A percentile compares a stretch with the other conserved stretches of the same genome.
phyloP scores from a whole-genome alignment of 345 rosid genomes.

The Balakata baccata region DNA sequence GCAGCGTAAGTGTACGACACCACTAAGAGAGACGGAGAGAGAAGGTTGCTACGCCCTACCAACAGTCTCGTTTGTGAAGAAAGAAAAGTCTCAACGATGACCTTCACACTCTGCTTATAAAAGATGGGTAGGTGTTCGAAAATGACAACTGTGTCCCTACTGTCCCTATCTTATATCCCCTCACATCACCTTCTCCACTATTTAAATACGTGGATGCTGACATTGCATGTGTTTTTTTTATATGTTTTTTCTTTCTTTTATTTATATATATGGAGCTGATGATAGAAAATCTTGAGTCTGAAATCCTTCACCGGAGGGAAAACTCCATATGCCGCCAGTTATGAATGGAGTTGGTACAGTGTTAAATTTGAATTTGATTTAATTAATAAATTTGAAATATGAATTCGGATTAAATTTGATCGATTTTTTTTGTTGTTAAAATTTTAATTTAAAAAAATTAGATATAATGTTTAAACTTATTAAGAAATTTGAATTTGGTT shows the following conservation, averaged over 20 bases:
- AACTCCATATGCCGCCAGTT: too few species aligned
- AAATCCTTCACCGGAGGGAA: too few species aligned
- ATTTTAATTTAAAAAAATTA: too few species aligned
- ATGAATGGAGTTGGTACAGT: too few species aligned
- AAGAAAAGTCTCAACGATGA: not conserved
- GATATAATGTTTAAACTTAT: too few species aligned
- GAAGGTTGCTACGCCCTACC: not conserved
- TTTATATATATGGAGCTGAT: too few species aligned
- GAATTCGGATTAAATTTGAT: too few species aligned
- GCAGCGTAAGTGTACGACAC: not conserved
- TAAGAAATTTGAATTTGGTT: too few species aligned
- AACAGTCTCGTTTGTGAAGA: not conserved
- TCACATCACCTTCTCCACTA: not conserved
- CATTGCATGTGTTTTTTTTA: not conserved
- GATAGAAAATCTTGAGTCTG: too few species aligned
- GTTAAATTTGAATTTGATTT: too few species aligned
- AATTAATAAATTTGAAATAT: too few species aligned
- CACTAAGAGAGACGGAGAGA: not conserved
- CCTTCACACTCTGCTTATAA: slow-evolving; percentile 25
- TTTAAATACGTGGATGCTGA: not conserved
- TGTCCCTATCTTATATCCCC: not conserved
- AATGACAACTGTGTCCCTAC: slow-evolving; percentile 36
- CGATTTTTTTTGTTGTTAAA: too few species aligned
- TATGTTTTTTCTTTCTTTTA: not conserved
- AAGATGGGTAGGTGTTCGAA: slow-evolving; percentile 28